Base-by-base conservation (phyloP, 352 stramenopile genomes). In the Peronospora farinosa region DNA sequence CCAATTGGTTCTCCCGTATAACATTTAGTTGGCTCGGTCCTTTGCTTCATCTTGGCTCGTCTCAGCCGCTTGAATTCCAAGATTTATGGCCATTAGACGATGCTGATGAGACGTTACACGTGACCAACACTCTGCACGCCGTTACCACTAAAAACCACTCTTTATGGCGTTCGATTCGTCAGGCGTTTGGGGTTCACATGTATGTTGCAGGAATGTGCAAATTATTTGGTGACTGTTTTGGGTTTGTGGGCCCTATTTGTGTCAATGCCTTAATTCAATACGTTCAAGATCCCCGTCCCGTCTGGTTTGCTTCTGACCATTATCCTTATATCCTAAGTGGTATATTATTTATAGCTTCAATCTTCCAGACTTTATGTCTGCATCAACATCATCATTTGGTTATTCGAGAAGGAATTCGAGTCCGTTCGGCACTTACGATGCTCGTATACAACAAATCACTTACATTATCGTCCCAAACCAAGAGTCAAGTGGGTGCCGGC, bases 141-240 rank as follows among this genome's bases (percentile, higher is more conserved):
- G 59, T 60, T 13, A 35, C 58, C 27, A n/a, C 43, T 37, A 12
- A 40, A 23, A 27, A 31, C 35, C 37, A 51, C 40, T 66, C 57
- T 13, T 61, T 86, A 8, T 78, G 70, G 70, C 38, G 44, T n/a
- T 56, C 70, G 2, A 78, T 86, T 39, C 66, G 54, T 7, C 43
- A 74, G 43, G 72, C 84, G 6, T 98, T 96, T 62, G 85, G 93
- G 11, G 63, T 67, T 32, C 88, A 96, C 51, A 97, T 97, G 74
- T 78, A 94, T 23, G 16, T 84, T 6, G 91, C 88, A 0, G 88
- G 78, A 0, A 27, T 83, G n/a, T 84, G 96, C 32, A 98, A 98
- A 70, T 48, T 98, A 7, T 48, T 82, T 16, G 95, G 97, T 50
- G 95, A 98, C 63, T 74, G 67, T 2, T 77, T 84, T 38, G 68